Conservation (phyloP, 768 basidiomycete species). For the Termitomyces sp. region DNA sequence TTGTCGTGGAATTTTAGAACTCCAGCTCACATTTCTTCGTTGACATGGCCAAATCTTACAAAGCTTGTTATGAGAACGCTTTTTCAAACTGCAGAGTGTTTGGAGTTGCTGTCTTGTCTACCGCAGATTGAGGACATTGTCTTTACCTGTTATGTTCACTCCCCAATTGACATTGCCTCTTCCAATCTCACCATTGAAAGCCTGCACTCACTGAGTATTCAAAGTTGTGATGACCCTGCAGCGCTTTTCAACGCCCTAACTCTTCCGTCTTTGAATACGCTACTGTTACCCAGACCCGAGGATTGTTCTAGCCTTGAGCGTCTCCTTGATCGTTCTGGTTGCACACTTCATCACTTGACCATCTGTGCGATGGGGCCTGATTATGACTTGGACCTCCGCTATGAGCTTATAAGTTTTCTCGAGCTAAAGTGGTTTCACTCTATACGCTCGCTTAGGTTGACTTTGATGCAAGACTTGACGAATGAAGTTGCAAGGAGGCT, state of each 20-base stretch:
- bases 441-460: background rate
- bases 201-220: background rate
- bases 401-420: background rate
- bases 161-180: background rate
- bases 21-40: background rate
- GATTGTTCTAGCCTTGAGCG: background rate
- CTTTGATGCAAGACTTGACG: background rate
- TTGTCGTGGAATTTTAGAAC: background rate
- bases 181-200: background rate
- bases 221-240: background rate
- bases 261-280: background rate
- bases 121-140: background rate
- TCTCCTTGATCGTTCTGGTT: background rate
- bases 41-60: background rate
- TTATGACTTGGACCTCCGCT: too few species aligned
- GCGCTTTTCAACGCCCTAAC: background rate
- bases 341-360: background rate
- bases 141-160: background rate
- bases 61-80: background rate
- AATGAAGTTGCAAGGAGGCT: background rate
- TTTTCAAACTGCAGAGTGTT: background rate
- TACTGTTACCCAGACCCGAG: background rate
- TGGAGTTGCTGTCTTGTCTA: background rate
- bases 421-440: background rate
- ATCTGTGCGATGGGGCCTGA: too few species aligned